Percentiles rank a stretch among this genome's conserved stretches.
Evolutionary conservation across 305 asterid species (phyloP).

Genomic region (Rubia peregrina): DNA sequence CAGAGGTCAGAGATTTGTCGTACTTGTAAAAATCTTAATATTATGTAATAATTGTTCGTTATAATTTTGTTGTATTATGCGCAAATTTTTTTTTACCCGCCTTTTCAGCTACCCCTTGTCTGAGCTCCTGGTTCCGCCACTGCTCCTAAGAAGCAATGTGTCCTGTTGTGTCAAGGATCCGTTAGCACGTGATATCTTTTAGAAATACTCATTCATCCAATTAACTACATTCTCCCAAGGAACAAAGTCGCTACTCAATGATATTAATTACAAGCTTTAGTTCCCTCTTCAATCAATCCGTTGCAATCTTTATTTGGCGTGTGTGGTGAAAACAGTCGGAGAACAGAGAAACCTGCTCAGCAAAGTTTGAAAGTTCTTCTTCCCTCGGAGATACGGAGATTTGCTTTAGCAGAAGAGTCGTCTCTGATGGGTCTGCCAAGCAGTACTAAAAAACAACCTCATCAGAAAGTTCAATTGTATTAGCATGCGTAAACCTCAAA

Average conservation of each 20-base stretch:
- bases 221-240: constrained; percentile 61
- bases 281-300: constrained; percentile 73
- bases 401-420: constrained; percentile 73
- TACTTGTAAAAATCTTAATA: too few species aligned
- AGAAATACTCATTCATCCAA: constrained; percentile 47
- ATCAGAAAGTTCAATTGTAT: constrained; percentile 55
- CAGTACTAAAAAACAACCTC: constrained; percentile 72
- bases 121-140: too few species aligned
- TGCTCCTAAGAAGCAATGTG: too few species aligned
- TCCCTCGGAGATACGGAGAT: constrained; percentile 49
- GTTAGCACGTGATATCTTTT: constrained; percentile 43
- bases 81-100: too few species aligned
- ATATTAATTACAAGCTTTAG: constrained; percentile 56
- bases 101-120: too few species aligned
- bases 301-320: constrained; percentile 69
- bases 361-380: constrained; percentile 55
- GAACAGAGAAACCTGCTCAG: constrained; percentile 61
- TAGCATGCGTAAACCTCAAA: constrained; percentile 29
- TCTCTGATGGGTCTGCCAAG: constrained; percentile 64
- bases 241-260: constrained; percentile 49
- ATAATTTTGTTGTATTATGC: too few species aligned
- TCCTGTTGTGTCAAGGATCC: constrained; percentile 71
- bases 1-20: too few species aligned
- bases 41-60: too few species aligned
- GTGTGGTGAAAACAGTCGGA: constrained; percentile 88